These are phyloP conservation scores for Arthrobotrys pseudoclavata DNA, from an alignment of 2,329 filamentous ascomycete genomes.

Conservation along the genomic window DNA sequence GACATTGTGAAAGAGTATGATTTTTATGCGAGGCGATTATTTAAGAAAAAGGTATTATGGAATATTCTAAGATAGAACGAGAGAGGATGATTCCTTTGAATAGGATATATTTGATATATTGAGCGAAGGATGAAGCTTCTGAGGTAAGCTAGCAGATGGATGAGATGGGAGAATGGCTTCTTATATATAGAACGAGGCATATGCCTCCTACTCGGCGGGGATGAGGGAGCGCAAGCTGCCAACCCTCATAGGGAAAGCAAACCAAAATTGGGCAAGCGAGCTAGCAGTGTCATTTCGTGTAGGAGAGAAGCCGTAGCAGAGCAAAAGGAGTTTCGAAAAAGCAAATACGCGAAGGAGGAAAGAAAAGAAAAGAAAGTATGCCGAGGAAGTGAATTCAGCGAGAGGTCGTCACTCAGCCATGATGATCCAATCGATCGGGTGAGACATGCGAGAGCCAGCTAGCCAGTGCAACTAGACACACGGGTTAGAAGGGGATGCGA, in stretches of 20 bases:
- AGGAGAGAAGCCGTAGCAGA: slow-evolving; percentile 64
- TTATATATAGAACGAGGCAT: slow-evolving; percentile 58
- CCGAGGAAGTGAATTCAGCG: slow-evolving; percentile 55
- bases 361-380: slow-evolving; percentile 58
- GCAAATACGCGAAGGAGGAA: slow-evolving; percentile 49
- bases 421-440: slow-evolving; percentile 59
- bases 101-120: slow-evolving; percentile 31
- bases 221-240: slow-evolving; percentile 35
- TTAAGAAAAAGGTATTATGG: slow-evolving; percentile 21
- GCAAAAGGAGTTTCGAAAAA: slow-evolving; percentile 62
- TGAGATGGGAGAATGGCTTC: slow-evolving; percentile 50
- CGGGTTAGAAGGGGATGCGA: slow-evolving; percentile 52
- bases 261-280: slow-evolving; percentile 48
- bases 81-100: slow-evolving; percentile 17
- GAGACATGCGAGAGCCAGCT: slow-evolving; percentile 56
- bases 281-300: slow-evolving; percentile 58
- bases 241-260: slow-evolving; percentile 54
- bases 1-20: slow-evolving; percentile 42
- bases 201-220: slow-evolving; percentile 28
- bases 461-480: slow-evolving; percentile 42
- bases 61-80: slow-evolving; percentile 16
- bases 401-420: slow-evolving; percentile 59
- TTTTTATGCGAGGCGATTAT: slow-evolving; percentile 12
- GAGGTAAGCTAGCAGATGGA: slow-evolving; percentile 24
- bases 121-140: slow-evolving; percentile 49